Conservation (phyloP, 2,329 filamentous ascomycete genomes). For the Colletotrichum filicis region DNA sequence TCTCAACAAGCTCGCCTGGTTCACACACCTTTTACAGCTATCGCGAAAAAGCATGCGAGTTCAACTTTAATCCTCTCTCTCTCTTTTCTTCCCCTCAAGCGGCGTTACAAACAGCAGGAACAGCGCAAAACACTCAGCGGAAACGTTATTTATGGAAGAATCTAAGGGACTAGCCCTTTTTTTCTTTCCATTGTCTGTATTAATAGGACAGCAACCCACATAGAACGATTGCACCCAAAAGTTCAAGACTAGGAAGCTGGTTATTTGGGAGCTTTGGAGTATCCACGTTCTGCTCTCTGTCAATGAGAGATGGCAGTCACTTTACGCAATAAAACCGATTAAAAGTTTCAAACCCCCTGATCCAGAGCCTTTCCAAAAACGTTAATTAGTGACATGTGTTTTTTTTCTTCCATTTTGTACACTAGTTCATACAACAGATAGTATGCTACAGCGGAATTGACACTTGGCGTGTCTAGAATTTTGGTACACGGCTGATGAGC, state of each 20-base stretch:
- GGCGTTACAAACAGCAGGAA: slow-evolving; percentile 13
- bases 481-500: slow-evolving; percentile 5
- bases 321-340: slow-evolving; percentile 15
- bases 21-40: not conserved
- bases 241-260: slow-evolving; percentile 22
- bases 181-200: slow-evolving; percentile 40
- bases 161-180: not conserved
- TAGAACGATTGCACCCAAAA: slow-evolving; percentile 35
- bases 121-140: not conserved
- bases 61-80: slow-evolving; percentile 14
- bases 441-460: slow-evolving; percentile 1
- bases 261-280: slow-evolving; percentile 2
- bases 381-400: not conserved
- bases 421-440: not conserved
- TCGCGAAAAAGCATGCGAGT: slow-evolving; percentile 9
- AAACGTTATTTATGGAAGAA: slow-evolving; percentile 13
- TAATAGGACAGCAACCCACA: slow-evolving; percentile 42
- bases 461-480: not conserved
- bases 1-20: not conserved
- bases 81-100: slow-evolving; percentile 2
- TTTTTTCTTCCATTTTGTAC: not conserved
- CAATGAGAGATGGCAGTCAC: not conserved
- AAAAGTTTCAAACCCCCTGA: not conserved
- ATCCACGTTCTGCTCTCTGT: not conserved
- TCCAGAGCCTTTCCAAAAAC: not conserved